Evolutionary conservation across 2,329 filamentous ascomycete species (phyloP).

Genomic region (Hymenoscyphus fraxineus): DNA sequence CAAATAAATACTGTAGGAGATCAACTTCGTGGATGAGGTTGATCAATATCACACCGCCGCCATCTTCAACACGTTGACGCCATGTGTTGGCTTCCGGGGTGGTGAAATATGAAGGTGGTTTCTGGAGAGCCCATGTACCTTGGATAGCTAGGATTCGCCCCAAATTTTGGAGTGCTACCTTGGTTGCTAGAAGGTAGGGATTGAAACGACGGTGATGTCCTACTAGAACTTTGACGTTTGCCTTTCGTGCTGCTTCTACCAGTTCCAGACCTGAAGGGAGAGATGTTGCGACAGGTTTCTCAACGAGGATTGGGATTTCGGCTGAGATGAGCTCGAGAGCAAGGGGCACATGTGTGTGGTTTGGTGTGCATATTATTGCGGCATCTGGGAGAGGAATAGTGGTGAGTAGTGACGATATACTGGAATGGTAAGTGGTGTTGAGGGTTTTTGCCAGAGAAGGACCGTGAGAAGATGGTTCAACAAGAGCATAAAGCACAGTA

Average conservation of each 20-base stretch:
- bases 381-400: slow-evolving; percentile 44
- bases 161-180: slow-evolving; percentile 42
- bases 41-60: slow-evolving; percentile 48
- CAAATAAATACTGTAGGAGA: slow-evolving; percentile 53
- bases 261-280: slow-evolving; percentile 37
- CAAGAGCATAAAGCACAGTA: slow-evolving; percentile 42
- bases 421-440: slow-evolving; percentile 38
- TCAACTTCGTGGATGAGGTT: slow-evolving; percentile 62
- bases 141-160: slow-evolving; percentile 50
- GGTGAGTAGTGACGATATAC: slow-evolving; percentile 43
- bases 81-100: slow-evolving; percentile 41
- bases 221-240: slow-evolving; percentile 45
- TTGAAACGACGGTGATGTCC: slow-evolving; percentile 60
- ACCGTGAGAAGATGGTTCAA: slow-evolving; percentile 43
- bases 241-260: slow-evolving; percentile 27
- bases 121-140: slow-evolving; percentile 51
- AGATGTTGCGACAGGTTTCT: slow-evolving; percentile 52
- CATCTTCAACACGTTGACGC: slow-evolving; percentile 37
- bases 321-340: slow-evolving; percentile 45
- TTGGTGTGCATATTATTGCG: slow-evolving; percentile 57
- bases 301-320: slow-evolving; percentile 52
- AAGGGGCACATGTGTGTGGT: slow-evolving; percentile 52
- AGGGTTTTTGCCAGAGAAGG: slow-evolving; percentile 36
- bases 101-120: slow-evolving; percentile 50
- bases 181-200: slow-evolving; percentile 49